Conservation (phyloP, 1,139 yeast genomes). For the Sugiyamaella novakii region DNA sequence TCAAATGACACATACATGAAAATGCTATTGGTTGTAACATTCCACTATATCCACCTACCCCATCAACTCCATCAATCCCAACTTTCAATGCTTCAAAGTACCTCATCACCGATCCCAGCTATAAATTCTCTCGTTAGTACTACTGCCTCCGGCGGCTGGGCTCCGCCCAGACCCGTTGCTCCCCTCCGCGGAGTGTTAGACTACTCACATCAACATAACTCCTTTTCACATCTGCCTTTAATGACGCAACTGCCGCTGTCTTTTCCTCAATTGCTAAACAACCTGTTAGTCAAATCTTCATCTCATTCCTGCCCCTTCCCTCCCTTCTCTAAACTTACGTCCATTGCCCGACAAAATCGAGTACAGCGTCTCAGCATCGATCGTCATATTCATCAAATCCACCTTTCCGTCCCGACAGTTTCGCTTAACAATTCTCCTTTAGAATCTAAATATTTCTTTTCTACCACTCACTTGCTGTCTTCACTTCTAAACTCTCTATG, state of each 20-base stretch:
- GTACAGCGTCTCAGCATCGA: slow-evolving; percentile 29
- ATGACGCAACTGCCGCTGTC: slow-evolving; percentile 48
- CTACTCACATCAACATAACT: slow-evolving; percentile 56
- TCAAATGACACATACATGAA: slow-evolving; percentile 71
- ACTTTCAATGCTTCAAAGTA: slow-evolving; percentile 60
- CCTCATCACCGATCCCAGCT: slow-evolving; percentile 48
- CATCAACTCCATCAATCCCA: slow-evolving; percentile 47
- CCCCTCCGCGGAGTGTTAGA: neutral
- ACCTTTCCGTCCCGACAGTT: neutral
- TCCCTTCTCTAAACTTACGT: slow-evolving; percentile 21
- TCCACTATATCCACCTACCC: slow-evolving; percentile 18
- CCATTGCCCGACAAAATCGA: slow-evolving; percentile 22
- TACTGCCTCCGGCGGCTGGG: neutral
- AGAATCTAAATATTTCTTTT: neutral
- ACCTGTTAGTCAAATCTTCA: slow-evolving; percentile 5
- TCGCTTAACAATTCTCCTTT: neutral
- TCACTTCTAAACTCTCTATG: neutral
- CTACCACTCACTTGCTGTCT: neutral
- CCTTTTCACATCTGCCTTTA: slow-evolving; percentile 71
- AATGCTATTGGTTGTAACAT: slow-evolving; percentile 56
- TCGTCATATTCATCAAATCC: slow-evolving; percentile 20
- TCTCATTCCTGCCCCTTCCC: neutral
- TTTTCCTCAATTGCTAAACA: slow-evolving; percentile 40
- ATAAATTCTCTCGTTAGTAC: neutral
- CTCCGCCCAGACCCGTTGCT: neutral